These are phyloP conservation scores for Tulasnella sp. DNA, from an alignment of 768 basidiomycete genomes.

Conservation along the genomic window DNA sequence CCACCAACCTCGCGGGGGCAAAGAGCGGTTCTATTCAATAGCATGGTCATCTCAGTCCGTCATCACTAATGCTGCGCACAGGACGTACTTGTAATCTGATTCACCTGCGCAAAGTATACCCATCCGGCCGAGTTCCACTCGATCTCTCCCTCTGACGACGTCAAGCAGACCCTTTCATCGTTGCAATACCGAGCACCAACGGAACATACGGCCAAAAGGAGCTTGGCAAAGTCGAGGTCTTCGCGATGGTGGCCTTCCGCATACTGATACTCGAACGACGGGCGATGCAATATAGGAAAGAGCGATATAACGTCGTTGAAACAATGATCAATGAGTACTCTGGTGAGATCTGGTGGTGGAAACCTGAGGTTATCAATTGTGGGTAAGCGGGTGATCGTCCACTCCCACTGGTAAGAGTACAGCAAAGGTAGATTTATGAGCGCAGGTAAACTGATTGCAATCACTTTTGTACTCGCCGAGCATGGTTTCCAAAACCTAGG, in stretches of 20 bases:
- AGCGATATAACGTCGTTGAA: background rate
- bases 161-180: background rate
- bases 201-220: conserved; percentile 9
- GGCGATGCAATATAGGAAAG: background rate
- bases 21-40: background rate
- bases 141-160: background rate
- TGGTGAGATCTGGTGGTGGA: conserved; percentile 8
- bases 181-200: conserved; percentile 4
- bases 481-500: background rate
- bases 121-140: conserved; percentile 1
- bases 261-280: background rate
- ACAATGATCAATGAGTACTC: conserved; percentile 1
- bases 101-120: background rate
- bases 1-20: background rate
- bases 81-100: background rate
- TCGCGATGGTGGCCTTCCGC: background rate
- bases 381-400: background rate
- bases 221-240: background rate
- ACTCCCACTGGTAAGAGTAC: background rate
- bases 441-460: background rate
- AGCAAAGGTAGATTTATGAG: background rate
- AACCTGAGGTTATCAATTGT: background rate
- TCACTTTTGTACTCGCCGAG: background rate
- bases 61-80: background rate
- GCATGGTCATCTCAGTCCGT: background rate